Percentiles rank a stretch among this genome's conserved stretches.
These are phyloP conservation scores for Zoysia matrella DNA, from an alignment of 202 grass and related monocot genomes.

Conservation along the genomic window DNA sequence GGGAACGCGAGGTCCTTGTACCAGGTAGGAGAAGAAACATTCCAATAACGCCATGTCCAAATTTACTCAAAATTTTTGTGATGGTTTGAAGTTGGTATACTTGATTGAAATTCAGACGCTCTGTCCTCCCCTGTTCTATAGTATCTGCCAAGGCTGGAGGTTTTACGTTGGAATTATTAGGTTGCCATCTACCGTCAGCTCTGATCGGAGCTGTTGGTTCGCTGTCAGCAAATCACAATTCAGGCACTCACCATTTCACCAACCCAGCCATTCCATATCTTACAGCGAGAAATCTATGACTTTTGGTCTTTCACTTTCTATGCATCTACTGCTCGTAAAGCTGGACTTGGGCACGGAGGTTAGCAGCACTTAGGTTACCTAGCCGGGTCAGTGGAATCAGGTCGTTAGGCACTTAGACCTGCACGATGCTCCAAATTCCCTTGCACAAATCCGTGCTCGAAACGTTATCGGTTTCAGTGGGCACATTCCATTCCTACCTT, in stretches of 20 bases:
- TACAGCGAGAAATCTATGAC: slow-evolving; percentile 13
- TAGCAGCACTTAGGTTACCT: slow-evolving; percentile 25
- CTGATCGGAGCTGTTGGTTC: slow-evolving; percentile 21
- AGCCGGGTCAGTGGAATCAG: slow-evolving; percentile 36
- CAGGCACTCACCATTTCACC: slow-evolving; percentile 17
- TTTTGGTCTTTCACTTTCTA: slow-evolving; percentile 13
- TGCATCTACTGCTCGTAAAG: background rate
- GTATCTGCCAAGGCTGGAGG: background rate
- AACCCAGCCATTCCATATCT: slow-evolving; percentile 11
- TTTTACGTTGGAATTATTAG: slow-evolving; percentile 8
- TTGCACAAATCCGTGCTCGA: slow-evolving; percentile 40
- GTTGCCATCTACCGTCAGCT: slow-evolving; percentile 22
- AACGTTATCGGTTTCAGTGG: slow-evolving; percentile 21
- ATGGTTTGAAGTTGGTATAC: background rate
- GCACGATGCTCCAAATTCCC: slow-evolving; percentile 22
- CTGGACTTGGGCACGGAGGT: background rate
- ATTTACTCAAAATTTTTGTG: background rate
- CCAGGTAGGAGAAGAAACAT: slow-evolving; percentile 47
- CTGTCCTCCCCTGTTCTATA: no score
- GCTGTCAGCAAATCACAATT: slow-evolving; percentile 36
- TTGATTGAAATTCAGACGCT: background rate
- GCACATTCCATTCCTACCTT: slow-evolving; percentile 8
- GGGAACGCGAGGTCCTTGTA: slow-evolving; percentile 83
- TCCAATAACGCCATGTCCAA: background rate
- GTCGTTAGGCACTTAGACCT: slow-evolving; percentile 31